phyloP scores from a whole-genome alignment of 257 asterid genomes.

The Solanum bulbocastanum region DNA sequence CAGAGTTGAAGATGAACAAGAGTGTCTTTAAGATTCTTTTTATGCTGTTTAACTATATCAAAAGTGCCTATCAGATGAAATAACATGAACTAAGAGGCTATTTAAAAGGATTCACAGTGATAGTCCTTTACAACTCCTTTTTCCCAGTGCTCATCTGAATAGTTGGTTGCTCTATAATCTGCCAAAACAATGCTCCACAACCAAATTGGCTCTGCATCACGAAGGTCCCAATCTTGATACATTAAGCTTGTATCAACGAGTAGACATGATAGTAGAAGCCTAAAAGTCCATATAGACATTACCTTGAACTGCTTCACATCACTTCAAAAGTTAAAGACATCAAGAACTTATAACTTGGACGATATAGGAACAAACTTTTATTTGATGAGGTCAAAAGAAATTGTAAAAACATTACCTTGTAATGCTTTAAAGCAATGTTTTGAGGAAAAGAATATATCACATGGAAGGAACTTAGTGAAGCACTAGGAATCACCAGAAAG shows the following conservation, averaged over 20 bases:
- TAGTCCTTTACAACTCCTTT: not conserved
- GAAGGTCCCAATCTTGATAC: not conserved
- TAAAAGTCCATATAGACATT: not conserved
- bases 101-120: not conserved
- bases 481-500: not conserved
- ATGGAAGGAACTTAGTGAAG: not conserved
- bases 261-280: not conserved
- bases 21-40: not conserved
- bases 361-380: not conserved
- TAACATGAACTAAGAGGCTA: not conserved
- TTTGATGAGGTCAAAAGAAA: not conserved
- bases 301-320: not conserved
- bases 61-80: not conserved
- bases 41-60: not conserved
- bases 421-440: not conserved
- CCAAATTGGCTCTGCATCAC: not conserved
- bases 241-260: not conserved
- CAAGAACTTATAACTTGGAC: not conserved
- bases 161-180: not conserved
- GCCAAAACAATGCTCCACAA: not conserved
- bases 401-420: not conserved
- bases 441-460: not conserved
- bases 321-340: not conserved
- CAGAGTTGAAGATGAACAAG: not conserved
- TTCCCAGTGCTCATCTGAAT: not conserved